Evolutionary conservation across 2,329 filamentous ascomycete genomes (phyloP).

Genomic region (Sphaerostilbella broomeana): DNA sequence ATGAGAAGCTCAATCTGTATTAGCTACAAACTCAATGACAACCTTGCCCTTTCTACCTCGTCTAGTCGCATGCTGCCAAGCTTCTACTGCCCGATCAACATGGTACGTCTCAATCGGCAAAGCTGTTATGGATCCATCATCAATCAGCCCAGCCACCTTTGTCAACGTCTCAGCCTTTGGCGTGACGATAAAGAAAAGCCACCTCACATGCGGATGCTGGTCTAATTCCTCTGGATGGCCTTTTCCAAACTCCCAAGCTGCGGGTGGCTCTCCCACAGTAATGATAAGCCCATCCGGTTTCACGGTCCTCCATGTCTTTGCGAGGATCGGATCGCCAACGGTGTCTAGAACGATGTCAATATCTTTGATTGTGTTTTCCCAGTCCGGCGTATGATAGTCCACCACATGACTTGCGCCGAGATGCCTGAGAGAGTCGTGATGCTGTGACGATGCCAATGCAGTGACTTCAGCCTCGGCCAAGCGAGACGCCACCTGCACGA

Average conservation of each 20-base stretch:
- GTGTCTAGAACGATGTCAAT: conserved; percentile 29
- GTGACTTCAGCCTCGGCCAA: conserved; percentile 20
- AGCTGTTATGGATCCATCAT: conserved; percentile 17
- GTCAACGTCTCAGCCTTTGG: conserved; percentile 17
- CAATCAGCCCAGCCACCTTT: conserved; percentile 18
- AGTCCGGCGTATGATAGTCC: conserved; percentile 20
- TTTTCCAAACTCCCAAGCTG: conserved; percentile 24
- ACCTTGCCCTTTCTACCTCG: conserved; percentile 21
- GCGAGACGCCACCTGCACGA: conserved; percentile 24
- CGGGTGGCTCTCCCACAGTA: conserved; percentile 30
- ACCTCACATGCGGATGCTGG: conserved; percentile 17
- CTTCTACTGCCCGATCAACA: conserved; percentile 19
- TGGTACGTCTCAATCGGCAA: conserved; percentile 20
- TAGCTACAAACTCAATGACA: conserved; percentile 21
- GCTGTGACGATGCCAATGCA: conserved; percentile 22
- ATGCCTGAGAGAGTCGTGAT: conserved; percentile 14
- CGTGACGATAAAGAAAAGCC: conserved; percentile 26
- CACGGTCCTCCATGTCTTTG: conserved; percentile 24
- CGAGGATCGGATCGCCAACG: conserved; percentile 23
- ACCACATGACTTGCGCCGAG: conserved; percentile 21
- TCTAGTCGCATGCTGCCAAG: conserved; percentile 20
- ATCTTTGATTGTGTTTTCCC: conserved; percentile 18
- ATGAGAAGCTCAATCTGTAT: background rate
- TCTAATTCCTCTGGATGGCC: conserved; percentile 16
- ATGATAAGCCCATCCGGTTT: conserved; percentile 26